phyloP scores from a whole-genome alignment of 129 eudicot genomes.

The Sambucus nigra region DNA sequence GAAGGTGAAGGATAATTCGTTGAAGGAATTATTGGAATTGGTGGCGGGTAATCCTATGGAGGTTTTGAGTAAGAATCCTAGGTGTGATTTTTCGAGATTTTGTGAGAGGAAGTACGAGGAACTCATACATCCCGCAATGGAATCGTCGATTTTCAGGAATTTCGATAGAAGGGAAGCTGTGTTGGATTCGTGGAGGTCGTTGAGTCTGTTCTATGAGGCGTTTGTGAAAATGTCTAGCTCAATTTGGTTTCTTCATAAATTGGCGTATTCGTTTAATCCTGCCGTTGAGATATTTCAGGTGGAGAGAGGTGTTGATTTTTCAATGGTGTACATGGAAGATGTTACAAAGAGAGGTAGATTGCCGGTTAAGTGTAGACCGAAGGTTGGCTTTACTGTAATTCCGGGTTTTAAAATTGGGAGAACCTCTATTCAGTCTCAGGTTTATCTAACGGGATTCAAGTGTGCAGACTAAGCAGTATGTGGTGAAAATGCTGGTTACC shows the following conservation, averaged over 20 bases:
- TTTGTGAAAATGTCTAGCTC: slow-evolving; percentile 91
- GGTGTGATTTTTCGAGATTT: slow-evolving; percentile 56
- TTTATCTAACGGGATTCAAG: slow-evolving; percentile 51
- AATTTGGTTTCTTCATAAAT: slow-evolving; percentile 79
- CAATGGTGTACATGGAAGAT: slow-evolving; percentile 93
- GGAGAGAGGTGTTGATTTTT: slow-evolving; percentile 73
- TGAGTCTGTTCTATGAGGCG: slow-evolving; percentile 62
- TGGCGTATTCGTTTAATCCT: slow-evolving; percentile 68
- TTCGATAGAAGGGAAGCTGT: slow-evolving; percentile 58
- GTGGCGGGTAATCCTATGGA: slow-evolving; percentile 56
- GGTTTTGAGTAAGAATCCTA: slow-evolving; percentile 57
- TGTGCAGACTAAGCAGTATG: slow-evolving; percentile 19
- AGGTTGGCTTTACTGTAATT: slow-evolving; percentile 79
- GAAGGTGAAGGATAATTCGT: slow-evolving; percentile 14
- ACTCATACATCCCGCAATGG: slow-evolving; percentile 87
- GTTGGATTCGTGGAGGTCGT: slow-evolving; percentile 81
- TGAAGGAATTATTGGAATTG: slow-evolving; percentile 51
- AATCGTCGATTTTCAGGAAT: slow-evolving; percentile 65
- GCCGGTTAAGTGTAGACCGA: slow-evolving; percentile 36
- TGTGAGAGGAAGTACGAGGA: slow-evolving; percentile 75
- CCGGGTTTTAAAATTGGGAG: slow-evolving; percentile 85
- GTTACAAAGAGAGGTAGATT: slow-evolving; percentile 36
- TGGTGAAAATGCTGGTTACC: not conserved
- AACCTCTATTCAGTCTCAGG: slow-evolving; percentile 78
- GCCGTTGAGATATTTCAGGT: slow-evolving; percentile 75